phyloP scores from a whole-genome alignment of 176 grass and related monocot species.

The Avena atlantica region DNA sequence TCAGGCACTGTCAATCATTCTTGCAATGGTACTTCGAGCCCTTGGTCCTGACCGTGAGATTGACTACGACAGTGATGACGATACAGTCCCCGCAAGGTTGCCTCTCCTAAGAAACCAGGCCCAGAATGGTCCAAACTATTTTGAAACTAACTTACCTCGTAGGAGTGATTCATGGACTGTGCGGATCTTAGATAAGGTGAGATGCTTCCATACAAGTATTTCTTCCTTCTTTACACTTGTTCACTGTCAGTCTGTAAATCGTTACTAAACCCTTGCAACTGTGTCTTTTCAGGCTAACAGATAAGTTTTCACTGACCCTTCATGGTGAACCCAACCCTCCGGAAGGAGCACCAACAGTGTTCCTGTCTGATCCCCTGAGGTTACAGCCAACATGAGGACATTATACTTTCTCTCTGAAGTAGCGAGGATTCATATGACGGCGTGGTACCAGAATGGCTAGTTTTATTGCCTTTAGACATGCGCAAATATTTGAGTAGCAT shows the following conservation, averaged over 20 bases:
- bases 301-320: conserved; percentile 37
- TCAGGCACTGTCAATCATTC: conserved; percentile 71
- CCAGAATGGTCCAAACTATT: conserved; percentile 40
- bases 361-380: conserved; percentile 26
- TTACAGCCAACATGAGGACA: conserved; percentile 6
- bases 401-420: conserved; percentile 33
- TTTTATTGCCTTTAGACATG: conserved; percentile 58
- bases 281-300: conserved; percentile 59
- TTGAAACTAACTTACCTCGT: conserved; percentile 52
- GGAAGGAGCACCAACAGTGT: conserved; percentile 1
- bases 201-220: background rate
- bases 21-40: conserved; percentile 71
- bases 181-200: conserved; percentile 70
- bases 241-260: background rate
- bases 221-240: conserved; percentile 14
- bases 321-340: conserved; percentile 15
- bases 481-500: conserved; percentile 78
- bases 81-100: conserved; percentile 61
- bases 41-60: conserved; percentile 73
- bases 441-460: conserved; percentile 34
- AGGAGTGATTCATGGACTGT: conserved; percentile 80
- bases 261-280: conserved; percentile 17
- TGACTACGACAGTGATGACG: conserved; percentile 91
- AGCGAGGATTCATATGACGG: conserved; percentile 6
- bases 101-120: conserved; percentile 80